Conservation (phyloP, 495 filamentous ascomycete species). For the Hyaloscypha bicolor region DNA sequence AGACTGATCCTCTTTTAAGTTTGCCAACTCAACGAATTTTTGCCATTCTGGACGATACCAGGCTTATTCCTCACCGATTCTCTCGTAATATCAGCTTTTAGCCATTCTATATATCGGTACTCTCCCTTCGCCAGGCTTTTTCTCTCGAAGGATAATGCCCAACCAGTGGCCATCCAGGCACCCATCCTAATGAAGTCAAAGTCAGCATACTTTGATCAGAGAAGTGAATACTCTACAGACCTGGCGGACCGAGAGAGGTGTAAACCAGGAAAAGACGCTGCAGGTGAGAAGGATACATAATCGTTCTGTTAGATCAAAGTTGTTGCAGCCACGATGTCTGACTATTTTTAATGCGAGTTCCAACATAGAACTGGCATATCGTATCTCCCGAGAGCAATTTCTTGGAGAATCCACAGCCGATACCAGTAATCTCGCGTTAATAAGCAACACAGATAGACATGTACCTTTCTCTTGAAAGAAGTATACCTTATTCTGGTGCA, state of each 20-base stretch:
- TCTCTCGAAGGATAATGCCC: background rate
- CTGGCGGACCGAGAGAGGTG: too few species aligned
- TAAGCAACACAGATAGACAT: background rate
- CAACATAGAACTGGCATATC: constrained; percentile 15
- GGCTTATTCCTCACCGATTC: background rate
- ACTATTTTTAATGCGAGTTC: background rate
- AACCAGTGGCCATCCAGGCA: background rate
- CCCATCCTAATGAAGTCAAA: background rate
- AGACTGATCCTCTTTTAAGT: background rate
- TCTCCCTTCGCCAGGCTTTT: background rate
- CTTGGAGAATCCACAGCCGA: constrained; percentile 14
- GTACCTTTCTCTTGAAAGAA: background rate
- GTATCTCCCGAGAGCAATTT: background rate
- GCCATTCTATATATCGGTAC: background rate
- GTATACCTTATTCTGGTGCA: background rate
- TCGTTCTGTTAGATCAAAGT: background rate
- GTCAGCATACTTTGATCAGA: background rate
- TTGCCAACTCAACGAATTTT: background rate
- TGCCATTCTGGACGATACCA: background rate
- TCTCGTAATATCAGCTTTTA: background rate
- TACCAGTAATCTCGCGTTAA: constrained; percentile 8
- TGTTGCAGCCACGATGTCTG: background rate
- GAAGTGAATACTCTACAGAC: background rate
- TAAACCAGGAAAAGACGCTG: background rate
- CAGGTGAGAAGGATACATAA: background rate